Evolutionary conservation across 2,329 filamentous ascomycete genomes (phyloP), one percentile per base, ranked within the genome.

Genomic region (Colletotrichum sp.): DNA sequence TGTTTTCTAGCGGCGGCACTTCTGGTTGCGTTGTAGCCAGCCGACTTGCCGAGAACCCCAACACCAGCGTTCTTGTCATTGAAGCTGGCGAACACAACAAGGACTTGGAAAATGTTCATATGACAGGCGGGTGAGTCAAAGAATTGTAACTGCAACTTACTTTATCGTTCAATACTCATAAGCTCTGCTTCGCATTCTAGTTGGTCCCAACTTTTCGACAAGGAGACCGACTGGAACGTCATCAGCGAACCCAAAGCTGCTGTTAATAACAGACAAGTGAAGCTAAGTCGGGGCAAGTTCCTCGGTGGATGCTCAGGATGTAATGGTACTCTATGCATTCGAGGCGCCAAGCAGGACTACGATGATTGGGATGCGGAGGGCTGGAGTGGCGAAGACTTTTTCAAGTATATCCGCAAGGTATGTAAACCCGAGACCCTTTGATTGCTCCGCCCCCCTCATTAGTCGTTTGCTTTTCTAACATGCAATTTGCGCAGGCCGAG

Each of bases 321-420:
- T 15, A 90, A 90, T 73, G 88, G 88, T 4, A 89, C 88, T 2
- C 78, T 90, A 5, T 88, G 87, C 69, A 85, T 90, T 32, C 85
- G 88, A 6, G 88, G 88, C 26, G 84, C 83, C 12, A 88, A 86
- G 79, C 87, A 89, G 71, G 83, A 84, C 67, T 84, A 88, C 24
- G 89, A 92, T 80, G 89, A 92, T 73, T 91, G 91, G 91, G 85
- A 81, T 3, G 77, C 89, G 70, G 87, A 84, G 43, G 90, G 88
- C 4, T 91, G 91, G 90, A 88, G 85, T 70, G 89, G 91, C 6
- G 87, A 89, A 6, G 89, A 92, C 26, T 87, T 92, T 77, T 92
- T 90, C 75, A 83, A 81, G 15, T 90, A 88, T 69, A 92, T 92
- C 87, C 85, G 82, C 66, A 91, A 91, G 86, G 87, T 89, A 55